Base-by-base conservation (phyloP, 768 basidiomycete genomes). In the Filobasidium floriforme region DNA sequence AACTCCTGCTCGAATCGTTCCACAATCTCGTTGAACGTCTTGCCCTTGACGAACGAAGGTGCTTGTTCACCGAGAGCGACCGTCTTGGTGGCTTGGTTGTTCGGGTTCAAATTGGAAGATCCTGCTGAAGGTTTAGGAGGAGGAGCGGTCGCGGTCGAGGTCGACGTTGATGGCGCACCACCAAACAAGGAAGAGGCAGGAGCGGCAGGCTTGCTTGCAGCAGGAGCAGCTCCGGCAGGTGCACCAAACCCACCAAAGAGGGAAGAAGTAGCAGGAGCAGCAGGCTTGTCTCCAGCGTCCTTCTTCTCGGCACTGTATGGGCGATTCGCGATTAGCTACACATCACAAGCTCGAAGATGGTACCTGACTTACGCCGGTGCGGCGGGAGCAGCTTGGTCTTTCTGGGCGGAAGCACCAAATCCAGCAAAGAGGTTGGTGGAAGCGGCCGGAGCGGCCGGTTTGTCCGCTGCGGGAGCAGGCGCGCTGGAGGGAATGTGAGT, bases 21-120 rank as follows among this genome's bases (percentile, higher is more conserved):
- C 1, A 68, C 67, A 28, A 68, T 68, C 43, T 68, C 67, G 37
- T 59, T 43, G 41, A 63, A 54, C 1, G 63, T 68, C 63, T 65
- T 65, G 22, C 62, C 62, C 63, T 65, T 59, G 46, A 68, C 59
- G 15, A 68, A 59, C 37, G 67, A 68, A 19, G 67, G 67, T 11
- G 62, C 59, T 9, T 57, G 67, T 43, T 62, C 67, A 18, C 49
- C 49, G 37, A 54, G 29, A 22, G 46, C 22, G n/a, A 63, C 44
- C 1, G 49, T 37, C 22, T 40, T 55, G 22, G 46, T 22, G 4
- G 51, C 14, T 29, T 62, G 40, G 11, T 40, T 18, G 22, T 37
- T 51, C 12, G 22, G 19, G 61, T 32, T 43, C 11, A 41, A 24
- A n/a, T 19, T 32, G 29, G 51, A 28, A 37, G 26, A n/a, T 14